phyloP scores from a whole-genome alignment of 75 land plant species.

The Azolla pinnata region DNA sequence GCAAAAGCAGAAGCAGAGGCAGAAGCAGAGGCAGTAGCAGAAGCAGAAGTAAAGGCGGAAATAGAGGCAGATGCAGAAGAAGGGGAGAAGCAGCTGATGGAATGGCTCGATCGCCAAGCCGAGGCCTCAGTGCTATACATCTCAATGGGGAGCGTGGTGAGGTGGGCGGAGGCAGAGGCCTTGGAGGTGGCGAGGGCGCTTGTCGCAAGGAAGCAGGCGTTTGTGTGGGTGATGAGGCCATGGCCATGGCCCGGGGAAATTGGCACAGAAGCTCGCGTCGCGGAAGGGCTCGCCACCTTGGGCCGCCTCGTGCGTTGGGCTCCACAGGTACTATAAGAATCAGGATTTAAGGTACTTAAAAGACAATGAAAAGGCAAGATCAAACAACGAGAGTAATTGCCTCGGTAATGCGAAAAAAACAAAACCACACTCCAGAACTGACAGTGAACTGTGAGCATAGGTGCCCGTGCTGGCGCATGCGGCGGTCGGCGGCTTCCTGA shows the following conservation, averaged over 20 bases:
- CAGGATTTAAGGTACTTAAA: too few species aligned
- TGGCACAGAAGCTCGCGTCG: too few species aligned
- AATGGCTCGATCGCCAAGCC: slow-evolving; percentile 4
- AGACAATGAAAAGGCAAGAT: too few species aligned
- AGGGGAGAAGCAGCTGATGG: too few species aligned
- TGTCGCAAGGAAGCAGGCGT: slow-evolving; percentile 4
- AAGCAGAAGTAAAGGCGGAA: neutral
- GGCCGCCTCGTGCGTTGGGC: too few species aligned
- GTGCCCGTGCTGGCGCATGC: slow-evolving; percentile 8
- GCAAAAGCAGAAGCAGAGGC: neutral
- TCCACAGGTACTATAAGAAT: too few species aligned
- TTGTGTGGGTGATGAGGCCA: slow-evolving; percentile 14
- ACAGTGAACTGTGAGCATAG: slow-evolving; percentile 7
- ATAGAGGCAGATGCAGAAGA: neutral
- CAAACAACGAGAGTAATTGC: too few species aligned
- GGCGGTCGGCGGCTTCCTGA: slow-evolving; percentile 9
- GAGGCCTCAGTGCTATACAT: slow-evolving; percentile 1
- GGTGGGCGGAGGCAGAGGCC: neutral
- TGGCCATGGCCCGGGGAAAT: neutral
- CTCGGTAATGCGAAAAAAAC: too few species aligned
- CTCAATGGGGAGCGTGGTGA: slow-evolving; percentile 6
- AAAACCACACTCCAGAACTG: neutral
- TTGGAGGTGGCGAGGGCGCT: slow-evolving; percentile 8
- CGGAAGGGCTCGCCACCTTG: too few species aligned
- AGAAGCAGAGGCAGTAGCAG: neutral